Evolutionary conservation across 1,139 yeast species (phyloP), one percentile per base, ranked within the genome.

Genomic region (Lodderomyces pseudojiufengensis): DNA sequence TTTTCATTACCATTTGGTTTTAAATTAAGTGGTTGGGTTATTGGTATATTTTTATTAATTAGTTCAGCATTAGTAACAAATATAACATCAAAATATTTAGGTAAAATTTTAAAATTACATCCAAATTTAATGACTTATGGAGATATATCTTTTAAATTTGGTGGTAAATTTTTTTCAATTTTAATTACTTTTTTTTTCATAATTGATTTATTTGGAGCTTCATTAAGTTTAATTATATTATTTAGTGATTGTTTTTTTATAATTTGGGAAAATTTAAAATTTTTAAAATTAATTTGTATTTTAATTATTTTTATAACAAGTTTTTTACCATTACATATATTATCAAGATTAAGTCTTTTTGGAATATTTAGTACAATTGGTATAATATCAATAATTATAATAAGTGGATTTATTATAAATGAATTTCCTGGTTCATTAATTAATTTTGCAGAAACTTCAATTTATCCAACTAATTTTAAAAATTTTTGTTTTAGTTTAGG

Each of bases 171-270:
- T 58, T 40, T 65, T 70, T 55, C 67, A 76, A 60, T 81, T 1
- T 55, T 83, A 24, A 84, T 86, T 13, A 86, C 95, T 0, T 43
- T 73, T 3, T 61, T 87, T 8, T 88, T 90, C 53, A 75, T 90
- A 0, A 47, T 85, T 37, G 97, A 90, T 55, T 67, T 90, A 26
- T 50, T 80, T 35, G 95, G 95, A 1, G 86, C 94, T 3, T 78
- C 86, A 32, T 76, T 87, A 10, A 78, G 95, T 1, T 67, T 90
- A 50, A 75, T 85, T 26, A 73, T 90, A 24, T 61, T 90, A 29
- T 88, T 88, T 60, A 80, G 90, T n/a, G 95, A 88, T 55, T 84
- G 95, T 0, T 76, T 88, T 45, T 65, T 73, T 46, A 78, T 85
- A 1, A 59, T 90, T 27, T 65, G 83, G 42, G 85, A 92, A 1